Conservation (phyloP, 129 eudicot genomes). For the Chrysanthemum makinoi region DNA sequence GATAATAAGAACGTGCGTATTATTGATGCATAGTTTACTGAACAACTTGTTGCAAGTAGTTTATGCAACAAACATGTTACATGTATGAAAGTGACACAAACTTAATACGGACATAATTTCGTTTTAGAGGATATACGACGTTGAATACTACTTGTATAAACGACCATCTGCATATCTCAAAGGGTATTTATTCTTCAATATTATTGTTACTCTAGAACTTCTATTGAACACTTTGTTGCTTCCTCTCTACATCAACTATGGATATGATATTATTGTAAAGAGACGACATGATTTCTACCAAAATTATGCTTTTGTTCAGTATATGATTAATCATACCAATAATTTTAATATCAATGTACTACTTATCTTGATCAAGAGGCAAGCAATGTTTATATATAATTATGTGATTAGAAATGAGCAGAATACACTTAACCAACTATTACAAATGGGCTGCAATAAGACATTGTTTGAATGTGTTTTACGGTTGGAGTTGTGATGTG, state of each 20-base stretch:
- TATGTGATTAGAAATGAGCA: too few species aligned
- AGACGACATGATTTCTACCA: neutral
- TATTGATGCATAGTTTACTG: neutral
- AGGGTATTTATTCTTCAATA: neutral
- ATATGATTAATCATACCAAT: too few species aligned
- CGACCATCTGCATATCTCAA: neutral
- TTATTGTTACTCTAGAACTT: neutral
- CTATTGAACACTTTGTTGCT: neutral
- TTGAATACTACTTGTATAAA: too few species aligned
- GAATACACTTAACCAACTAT: too few species aligned
- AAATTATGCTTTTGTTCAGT: too few species aligned
- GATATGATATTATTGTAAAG: neutral
- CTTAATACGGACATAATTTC: neutral
- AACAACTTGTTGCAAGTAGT: neutral
- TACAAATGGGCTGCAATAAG: too few species aligned
- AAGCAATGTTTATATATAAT: too few species aligned
- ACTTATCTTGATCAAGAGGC: too few species aligned
- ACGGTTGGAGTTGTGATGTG: too few species aligned
- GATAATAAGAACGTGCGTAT: neutral
- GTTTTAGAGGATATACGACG: too few species aligned
- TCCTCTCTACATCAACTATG: neutral
- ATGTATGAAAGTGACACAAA: neutral
- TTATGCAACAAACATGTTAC: neutral
- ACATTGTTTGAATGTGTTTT: too few species aligned
- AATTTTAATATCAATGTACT: too few species aligned